Evolutionary conservation across 2,329 filamentous ascomycete species (phyloP).

Genomic region (Dothideomycetidae sp.): DNA sequence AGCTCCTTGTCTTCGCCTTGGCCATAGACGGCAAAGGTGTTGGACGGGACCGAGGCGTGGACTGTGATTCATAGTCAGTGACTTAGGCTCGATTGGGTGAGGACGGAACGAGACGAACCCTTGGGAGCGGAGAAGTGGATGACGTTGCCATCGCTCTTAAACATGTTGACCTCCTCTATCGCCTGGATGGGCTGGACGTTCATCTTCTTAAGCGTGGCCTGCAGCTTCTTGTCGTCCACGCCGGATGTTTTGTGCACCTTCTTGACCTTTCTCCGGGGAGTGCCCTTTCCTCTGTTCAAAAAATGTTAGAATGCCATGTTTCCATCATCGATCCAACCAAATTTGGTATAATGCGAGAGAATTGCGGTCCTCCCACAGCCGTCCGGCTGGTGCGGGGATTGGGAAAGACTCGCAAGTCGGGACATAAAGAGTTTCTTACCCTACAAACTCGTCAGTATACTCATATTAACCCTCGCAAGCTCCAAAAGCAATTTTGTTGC

Average conservation of each 20-base stretch:
- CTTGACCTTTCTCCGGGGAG: slow-evolving; percentile 95
- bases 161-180: slow-evolving; percentile 99
- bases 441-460: slow-evolving; percentile 18
- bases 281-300: slow-evolving; percentile 76
- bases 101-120: slow-evolving; percentile 45
- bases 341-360: no score
- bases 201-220: slow-evolving; percentile 94
- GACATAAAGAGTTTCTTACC: slow-evolving; percentile 18
- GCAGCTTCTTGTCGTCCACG: slow-evolving; percentile 99
- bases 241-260: slow-evolving; percentile 85
- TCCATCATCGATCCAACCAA: no score
- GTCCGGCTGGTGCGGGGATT: background rate
- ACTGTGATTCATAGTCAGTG: slow-evolving; percentile 45
- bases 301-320: no score
- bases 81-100: no score
- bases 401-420: background rate
- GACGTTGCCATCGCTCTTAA: slow-evolving; percentile 99
- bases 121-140: slow-evolving; percentile 98
- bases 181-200: slow-evolving; percentile 99
- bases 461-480: background rate
- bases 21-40: slow-evolving; percentile 99
- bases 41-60: slow-evolving; percentile 89
- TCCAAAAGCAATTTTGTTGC: background rate
- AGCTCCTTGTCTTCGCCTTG: slow-evolving; percentile 99
- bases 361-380: no score